A percentile compares a stretch with the other conserved stretches of the same genome.
Conservation (phyloP, 345 rosid genomes). For the Eutrema japonicum region DNA sequence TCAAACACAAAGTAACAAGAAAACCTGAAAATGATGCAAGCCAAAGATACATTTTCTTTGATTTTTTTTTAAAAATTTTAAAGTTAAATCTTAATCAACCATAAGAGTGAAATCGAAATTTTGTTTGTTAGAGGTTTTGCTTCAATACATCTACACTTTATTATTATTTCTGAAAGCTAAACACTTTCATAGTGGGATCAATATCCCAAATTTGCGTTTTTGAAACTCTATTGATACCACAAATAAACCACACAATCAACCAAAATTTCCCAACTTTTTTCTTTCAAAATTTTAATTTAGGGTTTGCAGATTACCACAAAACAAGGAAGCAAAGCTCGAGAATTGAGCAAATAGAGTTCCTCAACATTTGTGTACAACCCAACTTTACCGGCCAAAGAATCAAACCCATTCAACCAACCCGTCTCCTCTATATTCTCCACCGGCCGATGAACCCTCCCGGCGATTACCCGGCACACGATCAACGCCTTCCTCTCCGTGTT, state of each 20-base stretch:
- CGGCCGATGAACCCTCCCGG: constrained; percentile 97
- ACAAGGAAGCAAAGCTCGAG: constrained; percentile 89
- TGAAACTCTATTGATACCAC: not conserved
- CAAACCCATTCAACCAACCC: constrained; percentile 81
- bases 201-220: not conserved
- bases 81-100: not conserved
- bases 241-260: not conserved
- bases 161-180: not conserved
- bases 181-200: not conserved
- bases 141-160: not conserved
- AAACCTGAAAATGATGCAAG: not conserved
- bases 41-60: not conserved
- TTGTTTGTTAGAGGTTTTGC: not conserved
- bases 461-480: constrained; percentile 93
- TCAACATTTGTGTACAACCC: constrained; percentile 88
- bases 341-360: constrained; percentile 92
- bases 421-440: constrained; percentile 80
- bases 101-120: not conserved
- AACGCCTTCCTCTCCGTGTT: constrained; percentile 69
- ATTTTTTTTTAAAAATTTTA: too few relatives aligned
- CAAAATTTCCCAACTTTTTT: not conserved
- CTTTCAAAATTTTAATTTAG: constrained; percentile 32
- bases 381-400: constrained; percentile 94
- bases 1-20: not conserved
- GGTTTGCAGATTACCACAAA: constrained; percentile 87